These are phyloP conservation scores for Amphirosellinia nigrospora DNA, from an alignment of 495 filamentous ascomycete genomes.

Conservation along the genomic window DNA sequence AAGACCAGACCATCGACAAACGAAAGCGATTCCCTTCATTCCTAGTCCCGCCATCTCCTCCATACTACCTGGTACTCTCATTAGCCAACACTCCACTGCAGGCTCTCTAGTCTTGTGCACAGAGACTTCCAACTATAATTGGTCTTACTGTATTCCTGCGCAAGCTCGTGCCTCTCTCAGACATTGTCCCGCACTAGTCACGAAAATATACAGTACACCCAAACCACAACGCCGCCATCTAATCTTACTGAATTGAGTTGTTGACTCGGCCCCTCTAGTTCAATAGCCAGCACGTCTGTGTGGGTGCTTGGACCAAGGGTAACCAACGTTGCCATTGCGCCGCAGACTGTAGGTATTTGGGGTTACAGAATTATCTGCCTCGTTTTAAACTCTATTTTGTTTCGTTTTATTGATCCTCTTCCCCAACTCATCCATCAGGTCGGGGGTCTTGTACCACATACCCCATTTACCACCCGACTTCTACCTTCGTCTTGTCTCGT, in stretches of 20 bases:
- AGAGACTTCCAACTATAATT: conserved; percentile 5
- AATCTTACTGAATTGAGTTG: conserved; percentile 6
- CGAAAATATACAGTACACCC: neutral
- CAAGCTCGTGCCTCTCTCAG: neutral
- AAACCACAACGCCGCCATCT: conserved; percentile 4
- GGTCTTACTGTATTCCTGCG: neutral
- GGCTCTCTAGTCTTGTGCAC: neutral
- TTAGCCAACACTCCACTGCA: neutral
- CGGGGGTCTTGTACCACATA: neutral
- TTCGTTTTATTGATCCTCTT: neutral
- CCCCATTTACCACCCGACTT: neutral
- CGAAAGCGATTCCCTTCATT: conserved; percentile 14
- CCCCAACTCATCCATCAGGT: neutral
- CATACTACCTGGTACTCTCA: conserved; percentile 3
- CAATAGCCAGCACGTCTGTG: neutral
- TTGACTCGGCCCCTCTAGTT: neutral
- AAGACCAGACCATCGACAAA: neutral
- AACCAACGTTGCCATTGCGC: neutral
- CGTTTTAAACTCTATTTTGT: neutral
- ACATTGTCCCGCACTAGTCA: conserved; percentile 10
- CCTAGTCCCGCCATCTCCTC: neutral
- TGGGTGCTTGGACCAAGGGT: neutral
- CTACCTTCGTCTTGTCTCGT: neutral
- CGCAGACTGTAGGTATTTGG: neutral
- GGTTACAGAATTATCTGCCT: neutral